Evolutionary conservation across 768 basidiomycete species (phyloP).

Genomic region (Atractiella rhizophila): DNA sequence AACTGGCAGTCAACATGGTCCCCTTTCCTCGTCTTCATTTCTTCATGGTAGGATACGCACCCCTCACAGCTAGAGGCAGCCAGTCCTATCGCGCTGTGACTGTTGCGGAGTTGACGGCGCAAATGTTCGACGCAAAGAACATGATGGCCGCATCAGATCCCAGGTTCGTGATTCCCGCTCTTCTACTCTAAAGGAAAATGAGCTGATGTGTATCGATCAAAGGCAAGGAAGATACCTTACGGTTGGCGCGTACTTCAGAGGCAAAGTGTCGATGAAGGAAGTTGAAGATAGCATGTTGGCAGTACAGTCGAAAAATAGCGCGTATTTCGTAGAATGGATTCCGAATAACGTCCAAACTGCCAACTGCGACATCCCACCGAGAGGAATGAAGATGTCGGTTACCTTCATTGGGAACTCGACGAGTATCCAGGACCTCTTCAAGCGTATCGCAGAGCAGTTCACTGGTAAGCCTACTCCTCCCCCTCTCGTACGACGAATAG

Average conservation of each 20-base stretch:
- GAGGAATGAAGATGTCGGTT: conserved; percentile 30
- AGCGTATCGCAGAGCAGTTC: conserved; percentile 92
- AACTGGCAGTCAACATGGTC: conserved; percentile 98
- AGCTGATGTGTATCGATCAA: conserved; percentile 71
- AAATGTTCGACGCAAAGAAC: conserved; percentile 99
- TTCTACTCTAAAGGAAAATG: no score
- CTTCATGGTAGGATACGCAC: conserved; percentile 68
- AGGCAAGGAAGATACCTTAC: conserved; percentile 96
- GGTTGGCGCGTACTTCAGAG: conserved; percentile 90
- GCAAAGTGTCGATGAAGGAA: conserved; percentile 96
- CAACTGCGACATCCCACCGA: conserved; percentile 88
- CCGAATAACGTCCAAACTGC: conserved; percentile 94
- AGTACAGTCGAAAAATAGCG: conserved; percentile 25
- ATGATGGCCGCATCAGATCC: conserved; percentile 99
- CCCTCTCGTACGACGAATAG: no score
- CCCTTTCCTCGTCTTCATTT: conserved; percentile 48
- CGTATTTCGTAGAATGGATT: conserved; percentile 43
- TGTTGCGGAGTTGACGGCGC: conserved; percentile 86
- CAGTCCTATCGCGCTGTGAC: conserved; percentile 75
- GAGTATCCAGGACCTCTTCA: conserved; percentile 91
- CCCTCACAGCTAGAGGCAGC: conserved; percentile 37
- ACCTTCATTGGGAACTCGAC: conserved; percentile 72
- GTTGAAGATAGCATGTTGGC: conserved; percentile 97
- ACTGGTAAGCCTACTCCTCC: no score
- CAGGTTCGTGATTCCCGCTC: no score